Evolutionary conservation across 352 stramenopile genomes (phyloP).

Genomic region (Globisporangium radiosum): DNA sequence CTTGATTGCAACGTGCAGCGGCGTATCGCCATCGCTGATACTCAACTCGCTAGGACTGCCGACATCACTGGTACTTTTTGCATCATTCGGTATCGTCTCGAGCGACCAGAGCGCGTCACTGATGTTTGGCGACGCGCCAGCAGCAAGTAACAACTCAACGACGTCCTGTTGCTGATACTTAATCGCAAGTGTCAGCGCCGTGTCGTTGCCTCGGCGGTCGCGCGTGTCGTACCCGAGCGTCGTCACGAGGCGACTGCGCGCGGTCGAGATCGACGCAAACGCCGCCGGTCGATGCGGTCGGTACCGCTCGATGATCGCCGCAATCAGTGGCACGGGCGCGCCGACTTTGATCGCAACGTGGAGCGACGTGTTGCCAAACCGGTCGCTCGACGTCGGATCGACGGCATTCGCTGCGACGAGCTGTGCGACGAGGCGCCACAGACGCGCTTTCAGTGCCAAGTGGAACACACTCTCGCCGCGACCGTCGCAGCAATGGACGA

Average conservation of each 20-base stretch:
- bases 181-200: conserved; percentile 49
- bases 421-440: conserved; percentile 56
- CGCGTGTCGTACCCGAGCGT: conserved; percentile 21
- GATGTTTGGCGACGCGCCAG: conserved; percentile 25
- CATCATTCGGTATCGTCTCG: not conserved
- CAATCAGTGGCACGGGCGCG: conserved; percentile 35
- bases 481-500: conserved; percentile 38
- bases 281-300: conserved; percentile 14
- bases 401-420: conserved; percentile 38
- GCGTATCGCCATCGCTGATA: conserved; percentile 26
- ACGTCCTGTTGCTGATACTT: conserved; percentile 49
- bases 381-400: conserved; percentile 38
- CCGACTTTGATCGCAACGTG: conserved; percentile 62
- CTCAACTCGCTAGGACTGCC: not conserved
- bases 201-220: conserved; percentile 42
- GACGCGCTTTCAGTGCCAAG: conserved; percentile 44
- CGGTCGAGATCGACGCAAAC: conserved; percentile 13
- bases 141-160: conserved; percentile 32
- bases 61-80: too few relatives aligned
- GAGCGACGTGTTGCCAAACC: conserved; percentile 40
- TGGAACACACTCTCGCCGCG: conserved; percentile 49
- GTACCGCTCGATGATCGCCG: conserved; percentile 42
- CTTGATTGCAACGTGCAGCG: conserved; percentile 61
- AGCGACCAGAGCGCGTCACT: conserved; percentile 19
- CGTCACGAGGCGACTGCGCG: conserved; percentile 17